A percentile compares a stretch with the other conserved stretches of the same genome.
Evolutionary conservation across 768 basidiomycete genomes (phyloP).

Genomic region (Sarcomyxa edulis): DNA sequence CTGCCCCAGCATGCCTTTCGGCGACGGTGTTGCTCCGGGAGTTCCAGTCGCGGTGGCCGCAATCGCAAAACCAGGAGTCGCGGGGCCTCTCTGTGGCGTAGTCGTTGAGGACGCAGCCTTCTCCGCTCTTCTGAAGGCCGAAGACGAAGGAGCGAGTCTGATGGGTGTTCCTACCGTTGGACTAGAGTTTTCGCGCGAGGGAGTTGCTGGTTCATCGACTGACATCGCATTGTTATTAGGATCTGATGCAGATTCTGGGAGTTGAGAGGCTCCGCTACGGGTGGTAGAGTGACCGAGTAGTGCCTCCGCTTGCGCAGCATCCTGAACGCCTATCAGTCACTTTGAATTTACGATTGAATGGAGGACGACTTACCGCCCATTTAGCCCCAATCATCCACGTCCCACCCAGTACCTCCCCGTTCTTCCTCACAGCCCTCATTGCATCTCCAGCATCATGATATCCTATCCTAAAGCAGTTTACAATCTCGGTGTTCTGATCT

Average conservation of each 20-base stretch:
- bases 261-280: constrained; percentile 14
- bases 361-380: constrained; percentile 61
- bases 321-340: constrained; percentile 30
- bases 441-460: constrained; percentile 71
- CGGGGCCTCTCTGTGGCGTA: no score
- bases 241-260: constrained; percentile 6
- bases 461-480: constrained; percentile 80
- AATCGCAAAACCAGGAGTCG: no score
- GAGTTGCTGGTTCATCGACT: constrained; percentile 34
- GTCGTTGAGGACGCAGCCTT: no score
- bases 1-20: constrained; percentile 65
- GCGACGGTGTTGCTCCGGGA: constrained; percentile 17
- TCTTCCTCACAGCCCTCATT: constrained; percentile 73
- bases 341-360: not conserved
- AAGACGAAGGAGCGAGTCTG: constrained; percentile 63
- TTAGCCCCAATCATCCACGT: constrained; percentile 84
- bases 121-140: constrained; percentile 61
- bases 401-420: constrained; percentile 72
- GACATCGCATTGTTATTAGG: constrained; percentile 36
- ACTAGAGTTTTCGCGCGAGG: constrained; percentile 16
- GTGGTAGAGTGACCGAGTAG: constrained; percentile 36
- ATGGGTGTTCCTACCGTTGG: constrained; percentile 65
- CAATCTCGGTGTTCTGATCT: constrained; percentile 60
- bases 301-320: constrained; percentile 52
- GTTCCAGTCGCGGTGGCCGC: no score